Evolutionary conservation across 345 rosid species (phyloP), one percentile per base, ranked within the genome.

Genomic region (Arabidopsis arenosa): DNA sequence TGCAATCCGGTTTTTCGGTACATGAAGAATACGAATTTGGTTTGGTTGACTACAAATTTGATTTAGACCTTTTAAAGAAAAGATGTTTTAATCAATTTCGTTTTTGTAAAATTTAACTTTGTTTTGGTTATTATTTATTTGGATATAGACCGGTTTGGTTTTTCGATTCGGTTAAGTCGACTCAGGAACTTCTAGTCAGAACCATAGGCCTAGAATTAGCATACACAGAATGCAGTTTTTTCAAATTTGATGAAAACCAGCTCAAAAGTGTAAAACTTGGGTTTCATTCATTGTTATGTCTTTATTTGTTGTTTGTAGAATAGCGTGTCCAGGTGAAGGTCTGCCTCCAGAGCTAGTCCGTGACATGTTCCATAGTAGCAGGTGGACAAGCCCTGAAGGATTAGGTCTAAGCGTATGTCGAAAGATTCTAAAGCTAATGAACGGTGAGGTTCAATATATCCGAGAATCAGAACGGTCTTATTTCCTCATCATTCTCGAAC

Each of bases 291-390:
- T 12, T 37, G 53, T 9, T 58, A 60, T 61, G 56, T 60, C 60
- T 36, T 37, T 47, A 17, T 57, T 37, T 28, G n/a, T 66, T 45
- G 13, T 7, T 40, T 68, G 9, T 58, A 95, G 99, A 93, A 89
- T 95, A 81, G 97, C 86, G 68, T 90, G 96, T 76, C 93, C 97
- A 1, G 97, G 97, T 58, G 99, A 90, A 76, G 99, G 99, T 52
- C 84, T 95, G 70, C 96, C 97, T 48, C 83, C 97, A 7, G 96
- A 95, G 48, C 75, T 95, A 84, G 87, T 95, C 55, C 92, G 92
- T 68, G 99, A 95, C 82, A 95, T 92, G 97, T 95, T 95, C 82
- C 88, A 88, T 51, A 80, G 88, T 82, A 88, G 86, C 78, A 84
- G 82, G 73, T 92, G 97, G 97, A 76, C 74, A 68, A 90, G 86